Evolutionary conservation across 768 basidiomycete species (phyloP).

Genomic region (Paxillus ammoniavirescens): DNA sequence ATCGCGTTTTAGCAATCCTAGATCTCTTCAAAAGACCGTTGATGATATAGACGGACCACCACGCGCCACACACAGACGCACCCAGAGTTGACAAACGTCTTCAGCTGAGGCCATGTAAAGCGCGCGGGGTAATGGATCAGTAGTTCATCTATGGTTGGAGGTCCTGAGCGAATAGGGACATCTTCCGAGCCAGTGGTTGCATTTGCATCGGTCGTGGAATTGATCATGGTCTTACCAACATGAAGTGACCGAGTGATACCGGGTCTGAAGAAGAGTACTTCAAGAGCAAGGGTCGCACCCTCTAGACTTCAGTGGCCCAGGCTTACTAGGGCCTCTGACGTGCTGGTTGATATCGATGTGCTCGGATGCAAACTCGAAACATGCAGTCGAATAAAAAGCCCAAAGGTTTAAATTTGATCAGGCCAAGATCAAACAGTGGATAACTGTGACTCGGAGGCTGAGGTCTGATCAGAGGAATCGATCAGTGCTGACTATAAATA

Average conservation of each 20-base stretch:
- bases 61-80: constrained; percentile 26
- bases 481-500: constrained; percentile 10
- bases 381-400: not conserved
- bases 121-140: constrained; percentile 66
- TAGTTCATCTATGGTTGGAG: constrained; percentile 68
- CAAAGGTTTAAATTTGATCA: not conserved
- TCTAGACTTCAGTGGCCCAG: no score
- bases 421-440: not conserved
- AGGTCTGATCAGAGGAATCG: no score
- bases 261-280: no score
- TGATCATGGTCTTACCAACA: constrained; percentile 12
- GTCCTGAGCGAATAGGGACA: constrained; percentile 53
- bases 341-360: no score
- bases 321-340: no score
- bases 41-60: not conserved
- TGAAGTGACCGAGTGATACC: not conserved
- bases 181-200: not conserved
- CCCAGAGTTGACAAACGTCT: constrained; percentile 79
- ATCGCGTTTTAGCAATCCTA: constrained; percentile 78
- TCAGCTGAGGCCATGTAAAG: constrained; percentile 76
- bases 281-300: no score
- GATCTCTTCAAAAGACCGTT: constrained; percentile 49
- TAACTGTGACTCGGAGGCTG: no score
- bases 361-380: no score
- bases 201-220: not conserved